A percentile compares a stretch with the other conserved stretches of the same genome.
phyloP scores from a whole-genome alignment of 1,139 yeast genomes.

The Trichomonascaceae sp. region DNA sequence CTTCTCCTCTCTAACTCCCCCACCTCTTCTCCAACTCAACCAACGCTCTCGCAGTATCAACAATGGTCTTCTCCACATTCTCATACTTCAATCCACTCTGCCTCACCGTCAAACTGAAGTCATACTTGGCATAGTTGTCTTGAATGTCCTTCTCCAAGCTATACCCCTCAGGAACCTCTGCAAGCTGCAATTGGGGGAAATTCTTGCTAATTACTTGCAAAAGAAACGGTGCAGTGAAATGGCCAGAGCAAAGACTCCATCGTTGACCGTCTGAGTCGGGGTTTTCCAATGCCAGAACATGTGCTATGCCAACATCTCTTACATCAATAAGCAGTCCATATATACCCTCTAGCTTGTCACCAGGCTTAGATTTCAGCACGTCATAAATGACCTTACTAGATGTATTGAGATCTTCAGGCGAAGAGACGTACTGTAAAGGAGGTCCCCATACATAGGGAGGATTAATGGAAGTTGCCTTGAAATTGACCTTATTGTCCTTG shows the following conservation, averaged over 20 bases:
- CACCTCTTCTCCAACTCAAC: constrained; percentile 9
- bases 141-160: neutral
- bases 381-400: constrained; percentile 23
- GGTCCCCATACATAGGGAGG: constrained; percentile 53
- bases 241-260: constrained; percentile 36
- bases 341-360: constrained; percentile 6
- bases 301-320: constrained; percentile 50
- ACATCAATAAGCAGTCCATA: constrained; percentile 25
- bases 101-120: constrained; percentile 16
- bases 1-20: no score
- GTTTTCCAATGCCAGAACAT: constrained; percentile 39
- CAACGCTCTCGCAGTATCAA: constrained; percentile 14
- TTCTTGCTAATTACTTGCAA: constrained; percentile 36
- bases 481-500: constrained; percentile 23
- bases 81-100: constrained; percentile 17
- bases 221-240: constrained; percentile 32
- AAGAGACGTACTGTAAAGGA: constrained; percentile 26
- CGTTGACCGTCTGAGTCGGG: constrained; percentile 36
- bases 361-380: constrained; percentile 19
- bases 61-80: constrained; percentile 15
- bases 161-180: neutral
- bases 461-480: constrained; percentile 39
- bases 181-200: constrained; percentile 29
- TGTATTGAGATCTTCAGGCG: constrained; percentile 27
- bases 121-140: constrained; percentile 2